Percentiles rank a stretch among this genome's conserved stretches.
Conservation (phyloP, 1,284 basidiomycete species). For the Butyriboletus regius region DNA sequence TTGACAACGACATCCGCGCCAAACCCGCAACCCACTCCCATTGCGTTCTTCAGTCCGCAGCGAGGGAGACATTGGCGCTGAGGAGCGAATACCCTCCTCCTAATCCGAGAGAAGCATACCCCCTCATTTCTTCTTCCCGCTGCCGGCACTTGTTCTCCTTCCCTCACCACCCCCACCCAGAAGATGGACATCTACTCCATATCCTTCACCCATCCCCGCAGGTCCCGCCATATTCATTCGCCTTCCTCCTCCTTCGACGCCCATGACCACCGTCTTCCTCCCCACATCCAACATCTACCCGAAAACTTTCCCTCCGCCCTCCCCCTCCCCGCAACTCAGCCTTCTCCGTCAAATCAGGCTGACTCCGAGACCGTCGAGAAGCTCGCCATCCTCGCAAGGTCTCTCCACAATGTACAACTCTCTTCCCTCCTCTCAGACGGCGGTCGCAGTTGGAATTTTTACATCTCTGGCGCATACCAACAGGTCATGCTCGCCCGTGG, state of each 20-base stretch:
- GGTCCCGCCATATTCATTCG: conserved; percentile 55
- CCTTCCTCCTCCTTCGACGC: conserved; percentile 60
- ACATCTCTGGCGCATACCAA: conserved; percentile 83
- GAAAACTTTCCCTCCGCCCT: conserved; percentile 34
- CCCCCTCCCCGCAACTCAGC: conserved; percentile 36
- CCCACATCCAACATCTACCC: conserved; percentile 33
- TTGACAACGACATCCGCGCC: conserved; percentile 3
- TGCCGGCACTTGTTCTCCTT: conserved; percentile 1
- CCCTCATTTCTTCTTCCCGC: conserved; percentile 11
- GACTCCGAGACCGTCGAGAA: conserved; percentile 74
- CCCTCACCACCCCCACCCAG: conserved; percentile 5
- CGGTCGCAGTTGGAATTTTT: conserved; percentile 76
- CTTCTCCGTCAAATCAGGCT: conserved; percentile 41
- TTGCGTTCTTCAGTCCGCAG: not conserved
- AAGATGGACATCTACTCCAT: conserved; percentile 88
- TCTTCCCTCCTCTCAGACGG: conserved; percentile 70
- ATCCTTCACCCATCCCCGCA: conserved; percentile 80
- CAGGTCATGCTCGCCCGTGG: conserved; percentile 89
- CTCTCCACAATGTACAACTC: conserved; percentile 74
- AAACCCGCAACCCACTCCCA: not conserved
- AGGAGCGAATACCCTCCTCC: conserved; percentile 28
- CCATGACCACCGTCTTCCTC: conserved; percentile 44
- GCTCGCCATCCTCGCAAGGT: conserved; percentile 71
- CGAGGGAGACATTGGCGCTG: conserved; percentile 11
- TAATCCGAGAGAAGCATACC: conserved; percentile 19